These are phyloP conservation scores for Penicillium italicum DNA, from an alignment of 2,329 filamentous ascomycete species.

Conservation along the genomic window DNA sequence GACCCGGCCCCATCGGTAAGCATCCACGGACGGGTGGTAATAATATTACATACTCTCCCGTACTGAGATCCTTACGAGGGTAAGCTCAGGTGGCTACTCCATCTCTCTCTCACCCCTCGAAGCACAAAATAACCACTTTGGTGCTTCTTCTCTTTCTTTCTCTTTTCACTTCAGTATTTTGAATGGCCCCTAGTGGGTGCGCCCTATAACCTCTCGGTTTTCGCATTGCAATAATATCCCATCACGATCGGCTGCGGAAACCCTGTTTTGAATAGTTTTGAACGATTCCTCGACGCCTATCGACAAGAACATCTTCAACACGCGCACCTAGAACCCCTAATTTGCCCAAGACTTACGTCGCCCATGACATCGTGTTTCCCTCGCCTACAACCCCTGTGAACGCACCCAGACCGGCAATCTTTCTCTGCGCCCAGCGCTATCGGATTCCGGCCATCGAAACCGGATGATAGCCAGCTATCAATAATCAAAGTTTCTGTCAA, in stretches of 20 bases:
- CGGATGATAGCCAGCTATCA: slow-evolving; percentile 27
- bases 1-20: slow-evolving; percentile 3
- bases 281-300: not conserved
- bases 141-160: slow-evolving; percentile 3
- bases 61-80: slow-evolving; percentile 1
- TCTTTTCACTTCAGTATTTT: slow-evolving; percentile 4
- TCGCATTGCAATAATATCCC: slow-evolving; percentile 1
- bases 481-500: slow-evolving; percentile 14
- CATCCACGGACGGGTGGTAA: slow-evolving; percentile 1
- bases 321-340: not conserved
- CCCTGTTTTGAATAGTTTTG: not conserved
- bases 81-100: slow-evolving; percentile 3
- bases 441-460: slow-evolving; percentile 24
- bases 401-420: not conserved
- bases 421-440: slow-evolving; percentile 17
- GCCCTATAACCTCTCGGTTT: slow-evolving; percentile 4
- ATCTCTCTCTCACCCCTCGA: slow-evolving; percentile 5
- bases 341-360: not conserved
- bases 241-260: slow-evolving; percentile 4
- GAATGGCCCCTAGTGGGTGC: slow-evolving; percentile 26
- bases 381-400: slow-evolving; percentile 6
- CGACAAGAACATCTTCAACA: not conserved
- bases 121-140: slow-evolving; percentile 4
- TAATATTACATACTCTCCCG: not conserved
- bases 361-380: slow-evolving; percentile 8